Evolutionary conservation across 2,329 filamentous ascomycete species (phyloP), one percentile per base, ranked within the genome.

Genomic region (Fusarium nygamai): DNA sequence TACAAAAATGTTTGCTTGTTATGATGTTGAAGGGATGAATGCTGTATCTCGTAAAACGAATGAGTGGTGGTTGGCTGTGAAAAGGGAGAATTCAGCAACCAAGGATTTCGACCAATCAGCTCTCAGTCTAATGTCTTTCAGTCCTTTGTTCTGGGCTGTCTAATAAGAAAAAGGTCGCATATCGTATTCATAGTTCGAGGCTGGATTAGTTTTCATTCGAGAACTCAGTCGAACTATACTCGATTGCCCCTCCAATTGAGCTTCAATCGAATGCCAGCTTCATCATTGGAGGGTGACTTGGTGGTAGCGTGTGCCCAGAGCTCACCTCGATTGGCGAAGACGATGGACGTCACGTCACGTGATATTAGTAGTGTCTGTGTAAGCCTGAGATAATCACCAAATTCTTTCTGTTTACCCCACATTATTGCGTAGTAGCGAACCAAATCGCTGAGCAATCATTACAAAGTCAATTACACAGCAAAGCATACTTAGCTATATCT

Each of bases 361-460:
- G 72, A 73, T 9, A 2, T 12, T 69, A 69, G 64, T 64, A 50
- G 43, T 38, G 33, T 53, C 53, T 75, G 33, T 60, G 73, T 75
- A 53, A 75, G 65, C 70, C 72, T 75, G 61, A 60, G 39, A 59
- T 75, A 75, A 75, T 75, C 69, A 69, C 46, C 29, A 54, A 61
- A 64, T 27, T 58, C 53, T 57, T 59, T 59, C 36, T 43, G 47
- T 31, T 29, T 27, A 24, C 56, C 63, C 59, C 39, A 63, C 51
- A 56, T 48, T 64, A 53, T 46, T 31, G 47, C 51, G 38, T 39
- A 19, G 33, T 29, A 51, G 11, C 34, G 48, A 69, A 47, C 76
- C 72, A 78, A 78, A 75, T 63, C 56, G 73, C 74, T 78, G 76
- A 78, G 64, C 68, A 76, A 78, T 73, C 44, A 70, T 67, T 66